Conservation (phyloP, 768 basidiomycete genomes). For the Mycena rebaudengoi region DNA sequence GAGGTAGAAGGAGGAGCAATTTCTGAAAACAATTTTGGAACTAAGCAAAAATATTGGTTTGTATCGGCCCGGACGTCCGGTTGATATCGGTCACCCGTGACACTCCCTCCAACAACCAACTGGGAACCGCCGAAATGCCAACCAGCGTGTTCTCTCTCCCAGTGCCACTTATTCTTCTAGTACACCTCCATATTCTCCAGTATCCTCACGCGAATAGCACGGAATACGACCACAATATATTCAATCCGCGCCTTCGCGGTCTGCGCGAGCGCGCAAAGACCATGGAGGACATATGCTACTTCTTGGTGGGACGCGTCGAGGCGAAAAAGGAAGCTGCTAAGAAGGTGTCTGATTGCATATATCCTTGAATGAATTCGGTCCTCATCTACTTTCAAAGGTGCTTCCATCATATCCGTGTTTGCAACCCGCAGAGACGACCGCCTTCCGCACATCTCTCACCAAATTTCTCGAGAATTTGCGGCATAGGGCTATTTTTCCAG, state of each 20-base stretch:
- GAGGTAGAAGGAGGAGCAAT: no score
- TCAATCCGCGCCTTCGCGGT: slow-evolving; percentile 52
- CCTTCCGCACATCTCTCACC: slow-evolving; percentile 59
- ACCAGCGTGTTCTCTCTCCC: slow-evolving; percentile 42
- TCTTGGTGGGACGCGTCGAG: slow-evolving; percentile 56
- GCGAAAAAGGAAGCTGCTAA: slow-evolving; percentile 36
- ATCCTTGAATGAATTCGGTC: no score
- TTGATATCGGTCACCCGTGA: no score
- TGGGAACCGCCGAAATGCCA: no score
- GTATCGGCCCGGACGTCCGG: no score
- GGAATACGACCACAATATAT: slow-evolving; percentile 59
- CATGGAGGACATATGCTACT: slow-evolving; percentile 62
- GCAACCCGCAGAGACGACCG: slow-evolving; percentile 59
- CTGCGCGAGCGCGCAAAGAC: slow-evolving; percentile 58
- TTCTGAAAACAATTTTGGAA: no score
- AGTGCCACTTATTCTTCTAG: slow-evolving; percentile 53
- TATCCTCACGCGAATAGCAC: slow-evolving; percentile 56
- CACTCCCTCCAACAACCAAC: no score
- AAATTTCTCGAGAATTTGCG: slow-evolving; percentile 60
- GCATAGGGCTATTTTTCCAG: slow-evolving; percentile 45
- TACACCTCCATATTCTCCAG: slow-evolving; percentile 62
- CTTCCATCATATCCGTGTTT: slow-evolving; percentile 60
- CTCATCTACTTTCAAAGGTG: no score
- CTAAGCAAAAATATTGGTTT: no score
- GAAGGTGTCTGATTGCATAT: no score